phyloP scores from a whole-genome alignment of 2,329 filamentous ascomycete species.

The Ceratocystis destructans region DNA sequence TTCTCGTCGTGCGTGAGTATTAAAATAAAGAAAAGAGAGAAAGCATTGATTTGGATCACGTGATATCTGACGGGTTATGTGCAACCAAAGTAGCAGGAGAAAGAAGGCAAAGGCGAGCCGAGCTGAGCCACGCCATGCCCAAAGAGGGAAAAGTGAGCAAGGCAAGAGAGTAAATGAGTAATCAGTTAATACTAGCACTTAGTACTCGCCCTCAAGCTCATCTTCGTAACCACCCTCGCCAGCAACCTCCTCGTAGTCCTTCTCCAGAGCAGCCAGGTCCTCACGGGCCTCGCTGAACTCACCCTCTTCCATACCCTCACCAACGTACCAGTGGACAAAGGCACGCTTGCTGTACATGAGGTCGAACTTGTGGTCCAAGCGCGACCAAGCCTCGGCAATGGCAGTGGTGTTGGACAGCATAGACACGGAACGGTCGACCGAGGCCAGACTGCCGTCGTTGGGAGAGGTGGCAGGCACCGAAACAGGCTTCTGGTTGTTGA shows the following conservation, averaged over 20 bases:
- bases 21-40: constrained; percentile 7
- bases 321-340: constrained; percentile 69
- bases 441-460: constrained; percentile 44
- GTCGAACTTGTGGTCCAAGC: constrained; percentile 61
- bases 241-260: constrained; percentile 77
- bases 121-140: no score
- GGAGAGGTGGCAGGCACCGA: constrained; percentile 40
- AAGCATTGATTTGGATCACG: constrained; percentile 12
- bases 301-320: constrained; percentile 85
- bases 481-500: constrained; percentile 58
- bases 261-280: constrained; percentile 72
- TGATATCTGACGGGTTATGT: constrained; percentile 16
- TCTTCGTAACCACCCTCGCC: constrained; percentile 54
- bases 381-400: constrained; percentile 60
- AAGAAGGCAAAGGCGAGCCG: not conserved
- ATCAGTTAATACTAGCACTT: constrained; percentile 27
- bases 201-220: constrained; percentile 66
- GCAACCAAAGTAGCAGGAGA: constrained; percentile 8
- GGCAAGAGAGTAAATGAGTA: constrained; percentile 14
- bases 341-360: constrained; percentile 69
- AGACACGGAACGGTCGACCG: constrained; percentile 49
- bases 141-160: not conserved
- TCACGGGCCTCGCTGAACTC: constrained; percentile 81
- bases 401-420: constrained; percentile 66
- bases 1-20: constrained; percentile 3